Conservation (phyloP, 805 yeast genomes). For the Kodamaea restingae region DNA sequence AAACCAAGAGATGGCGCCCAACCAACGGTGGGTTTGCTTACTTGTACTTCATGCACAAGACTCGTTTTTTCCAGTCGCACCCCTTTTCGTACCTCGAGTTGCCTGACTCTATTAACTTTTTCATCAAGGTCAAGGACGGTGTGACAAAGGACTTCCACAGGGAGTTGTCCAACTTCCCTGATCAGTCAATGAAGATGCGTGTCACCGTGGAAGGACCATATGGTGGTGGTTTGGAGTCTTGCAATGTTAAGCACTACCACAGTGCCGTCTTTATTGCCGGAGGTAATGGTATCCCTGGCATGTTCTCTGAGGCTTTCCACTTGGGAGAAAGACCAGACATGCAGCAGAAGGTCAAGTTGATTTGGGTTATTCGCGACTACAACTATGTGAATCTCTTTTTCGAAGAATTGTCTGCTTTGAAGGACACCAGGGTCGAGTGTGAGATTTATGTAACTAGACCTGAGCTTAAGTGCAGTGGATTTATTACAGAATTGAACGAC, state of each 20-base stretch:
- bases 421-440: conserved; percentile 24
- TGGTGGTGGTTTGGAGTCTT: conserved; percentile 23
- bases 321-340: conserved; percentile 13
- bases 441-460: conserved; percentile 30
- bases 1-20: conserved; percentile 52
- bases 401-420: conserved; percentile 36
- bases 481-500: conserved; percentile 1
- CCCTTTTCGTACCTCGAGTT: conserved; percentile 57
- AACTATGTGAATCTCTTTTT: conserved; percentile 47
- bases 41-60: conserved; percentile 44
- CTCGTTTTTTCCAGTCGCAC: conserved; percentile 61
- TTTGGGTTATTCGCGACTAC: conserved; percentile 61
- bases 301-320: conserved; percentile 27
- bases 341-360: conserved; percentile 23
- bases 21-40: conserved; percentile 63
- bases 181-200: conserved; percentile 22
- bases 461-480: conserved; percentile 1
- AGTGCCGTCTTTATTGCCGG: conserved; percentile 33
- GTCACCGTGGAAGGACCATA: conserved; percentile 38
- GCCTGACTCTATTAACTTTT: conserved; percentile 42
- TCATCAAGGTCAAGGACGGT: conserved; percentile 52
- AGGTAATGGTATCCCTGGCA: conserved; percentile 39
- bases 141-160: conserved; percentile 35
- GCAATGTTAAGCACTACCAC: conserved; percentile 12
- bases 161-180: conserved; percentile 23